Percentiles rank a stretch among this genome's conserved stretches.
phyloP scores from a whole-genome alignment of 495 filamentous ascomycete species.

The Friedmanniomyces simplex region DNA sequence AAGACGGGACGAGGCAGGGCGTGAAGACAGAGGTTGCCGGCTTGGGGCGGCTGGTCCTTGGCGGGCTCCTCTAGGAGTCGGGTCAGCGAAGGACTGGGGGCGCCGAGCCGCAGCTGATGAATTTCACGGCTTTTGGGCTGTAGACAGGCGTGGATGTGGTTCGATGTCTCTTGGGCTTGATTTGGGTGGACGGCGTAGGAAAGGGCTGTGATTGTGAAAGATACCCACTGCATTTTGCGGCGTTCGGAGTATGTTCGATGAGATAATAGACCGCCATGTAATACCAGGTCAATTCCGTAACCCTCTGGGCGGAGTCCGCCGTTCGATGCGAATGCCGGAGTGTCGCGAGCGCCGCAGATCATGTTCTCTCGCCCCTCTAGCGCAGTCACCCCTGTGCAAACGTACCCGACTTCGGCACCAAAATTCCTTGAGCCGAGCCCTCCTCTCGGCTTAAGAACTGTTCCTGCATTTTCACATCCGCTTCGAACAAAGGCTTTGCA shows the following conservation, averaged over 20 bases:
- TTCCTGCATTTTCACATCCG: not conserved
- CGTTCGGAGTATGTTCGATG: not conserved
- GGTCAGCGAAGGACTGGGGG: not conserved
- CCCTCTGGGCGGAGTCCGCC: not conserved
- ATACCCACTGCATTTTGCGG: constrained; percentile 1
- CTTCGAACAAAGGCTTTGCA: not conserved
- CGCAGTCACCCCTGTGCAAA: too few species aligned
- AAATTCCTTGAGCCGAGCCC: too few species aligned
- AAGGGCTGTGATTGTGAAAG: not conserved
- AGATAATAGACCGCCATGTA: not conserved
- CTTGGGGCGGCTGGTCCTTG: constrained; percentile 78
- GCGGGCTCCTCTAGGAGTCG: constrained; percentile 60
- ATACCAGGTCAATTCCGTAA: not conserved
- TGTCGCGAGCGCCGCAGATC: not conserved
- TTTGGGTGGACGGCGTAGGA: not conserved
- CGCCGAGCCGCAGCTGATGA: not conserved
- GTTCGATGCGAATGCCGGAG: not conserved
- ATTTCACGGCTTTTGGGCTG: not conserved
- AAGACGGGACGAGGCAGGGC: constrained; percentile 65
- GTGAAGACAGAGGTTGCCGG: constrained; percentile 72
- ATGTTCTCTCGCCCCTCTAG: too few species aligned
- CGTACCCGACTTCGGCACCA: too few species aligned
- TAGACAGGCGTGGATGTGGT: not conserved
- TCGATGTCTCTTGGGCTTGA: not conserved
- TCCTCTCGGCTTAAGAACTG: not conserved